These are phyloP conservation scores for Aspergillus sclerotioniger DNA, from an alignment of 495 filamentous ascomycete species.

Conservation along the genomic window DNA sequence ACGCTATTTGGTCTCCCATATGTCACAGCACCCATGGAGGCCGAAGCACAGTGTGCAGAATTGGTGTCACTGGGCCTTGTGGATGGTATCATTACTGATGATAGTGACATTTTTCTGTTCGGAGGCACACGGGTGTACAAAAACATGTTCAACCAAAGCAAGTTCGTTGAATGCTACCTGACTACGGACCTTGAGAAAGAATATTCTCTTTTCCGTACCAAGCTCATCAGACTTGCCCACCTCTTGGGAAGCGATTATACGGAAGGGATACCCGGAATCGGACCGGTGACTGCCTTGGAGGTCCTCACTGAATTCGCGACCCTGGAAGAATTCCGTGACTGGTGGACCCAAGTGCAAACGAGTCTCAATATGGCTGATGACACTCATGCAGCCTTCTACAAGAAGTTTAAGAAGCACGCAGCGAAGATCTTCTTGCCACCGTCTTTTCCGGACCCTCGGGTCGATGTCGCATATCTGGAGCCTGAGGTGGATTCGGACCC, in stretches of 20 bases:
- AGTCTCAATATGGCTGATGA: conserved; percentile 37
- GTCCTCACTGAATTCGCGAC: conserved; percentile 82
- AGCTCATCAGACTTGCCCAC: conserved; percentile 85
- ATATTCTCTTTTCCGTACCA: conserved; percentile 73
- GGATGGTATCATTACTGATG: conserved; percentile 97
- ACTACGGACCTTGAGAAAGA: conserved; percentile 84
- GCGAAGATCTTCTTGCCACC: conserved; percentile 82
- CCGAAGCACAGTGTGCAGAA: conserved; percentile 95
- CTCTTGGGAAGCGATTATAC: conserved; percentile 92
- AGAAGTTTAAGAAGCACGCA: conserved; percentile 78
- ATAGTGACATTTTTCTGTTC: conserved; percentile 96
- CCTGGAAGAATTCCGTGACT: conserved; percentile 72
- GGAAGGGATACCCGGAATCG: conserved; percentile 83
- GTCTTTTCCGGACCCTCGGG: conserved; percentile 70
- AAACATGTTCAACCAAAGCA: conserved; percentile 98
- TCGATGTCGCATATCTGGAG: conserved; percentile 76
- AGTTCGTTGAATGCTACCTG: conserved; percentile 96
- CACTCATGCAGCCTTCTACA: conserved; percentile 61
- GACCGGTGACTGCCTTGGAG: conserved; percentile 90
- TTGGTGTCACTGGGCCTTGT: conserved; percentile 82
- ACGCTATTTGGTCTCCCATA: conserved; percentile 91
- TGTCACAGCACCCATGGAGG: conserved; percentile 97
- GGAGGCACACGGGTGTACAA: conserved; percentile 96
- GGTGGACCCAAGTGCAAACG: conserved; percentile 80
- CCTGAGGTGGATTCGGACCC: conserved; percentile 81